Conservation (phyloP, 164 flowering plant genomes). For the Liriodendron chinense region DNA sequence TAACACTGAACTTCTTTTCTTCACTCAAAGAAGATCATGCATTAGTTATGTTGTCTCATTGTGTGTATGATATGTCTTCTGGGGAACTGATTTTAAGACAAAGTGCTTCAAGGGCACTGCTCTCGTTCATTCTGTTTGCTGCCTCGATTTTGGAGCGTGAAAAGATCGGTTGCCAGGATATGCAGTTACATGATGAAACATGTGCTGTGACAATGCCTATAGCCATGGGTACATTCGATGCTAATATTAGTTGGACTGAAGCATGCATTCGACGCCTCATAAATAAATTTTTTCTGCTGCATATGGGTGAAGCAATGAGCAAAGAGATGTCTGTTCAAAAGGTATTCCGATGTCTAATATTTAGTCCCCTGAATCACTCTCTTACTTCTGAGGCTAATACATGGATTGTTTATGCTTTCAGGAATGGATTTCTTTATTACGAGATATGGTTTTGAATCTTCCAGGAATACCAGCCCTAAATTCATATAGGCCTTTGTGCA, state of each 20-base stretch:
- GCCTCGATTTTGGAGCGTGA: constrained; percentile 32
- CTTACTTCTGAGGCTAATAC: not conserved
- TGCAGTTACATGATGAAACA: constrained; percentile 2
- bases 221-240: constrained; percentile 8
- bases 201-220: constrained; percentile 10
- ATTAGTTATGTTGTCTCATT: constrained; percentile 66
- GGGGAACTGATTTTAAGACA: constrained; percentile 68
- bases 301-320: constrained; percentile 69
- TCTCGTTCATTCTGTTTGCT: constrained; percentile 64
- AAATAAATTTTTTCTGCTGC: constrained; percentile 63
- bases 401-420: constrained; percentile 18
- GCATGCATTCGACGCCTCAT: constrained; percentile 36
- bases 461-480: constrained; percentile 44
- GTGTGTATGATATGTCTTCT: constrained; percentile 75
- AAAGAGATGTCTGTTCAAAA: constrained; percentile 49
- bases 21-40: constrained; percentile 47
- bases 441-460: constrained; percentile 72
- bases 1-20: constrained; percentile 42
- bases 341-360: constrained; percentile 37
- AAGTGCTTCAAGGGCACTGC: constrained; percentile 62
- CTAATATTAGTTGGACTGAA: constrained; percentile 49
- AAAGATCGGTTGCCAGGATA: constrained; percentile 13
- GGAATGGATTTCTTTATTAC: constrained; percentile 86
- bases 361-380: not conserved
- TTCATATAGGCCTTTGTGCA: constrained; percentile 52